These are phyloP conservation scores for Pseudogymnoascus sp. DNA, from an alignment of 2,329 filamentous ascomycete species.

Conservation along the genomic window DNA sequence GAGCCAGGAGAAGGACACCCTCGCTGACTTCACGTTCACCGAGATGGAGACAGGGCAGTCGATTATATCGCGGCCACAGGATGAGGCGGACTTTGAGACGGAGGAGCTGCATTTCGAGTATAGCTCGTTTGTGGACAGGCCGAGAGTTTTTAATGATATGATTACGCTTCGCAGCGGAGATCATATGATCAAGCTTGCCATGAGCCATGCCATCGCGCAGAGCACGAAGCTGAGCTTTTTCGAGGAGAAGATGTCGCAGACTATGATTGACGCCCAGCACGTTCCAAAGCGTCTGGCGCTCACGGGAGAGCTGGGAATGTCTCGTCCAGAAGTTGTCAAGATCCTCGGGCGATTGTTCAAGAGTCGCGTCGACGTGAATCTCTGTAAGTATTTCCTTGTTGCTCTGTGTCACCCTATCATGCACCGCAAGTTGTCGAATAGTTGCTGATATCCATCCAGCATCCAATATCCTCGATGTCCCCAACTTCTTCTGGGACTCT, in stretches of 20 bases:
- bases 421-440: not conserved
- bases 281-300: constrained; percentile 83
- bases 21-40: constrained; percentile 89
- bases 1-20: constrained; percentile 88
- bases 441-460: constrained; percentile 41
- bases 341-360: constrained; percentile 88
- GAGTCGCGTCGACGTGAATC: constrained; percentile 90
- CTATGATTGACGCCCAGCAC: constrained; percentile 87
- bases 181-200: constrained; percentile 98
- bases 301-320: constrained; percentile 87
- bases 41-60: constrained; percentile 56
- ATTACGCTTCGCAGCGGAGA: constrained; percentile 90
- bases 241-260: constrained; percentile 89
- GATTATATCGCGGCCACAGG: constrained; percentile 69
- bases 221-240: constrained; percentile 96
- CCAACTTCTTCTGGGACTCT: constrained; percentile 97
- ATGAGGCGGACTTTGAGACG: constrained; percentile 88
- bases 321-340: constrained; percentile 81
- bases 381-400: constrained; percentile 59
- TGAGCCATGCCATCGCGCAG: constrained; percentile 94
- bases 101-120: constrained; percentile 99
- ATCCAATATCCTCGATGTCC: constrained; percentile 90
- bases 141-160: constrained; percentile 98
- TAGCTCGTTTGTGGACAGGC: constrained; percentile 73
- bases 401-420: not conserved